These are phyloP conservation scores for Mesembryanthemum crystallinum DNA, from an alignment of 148 eudicot genomes.

Conservation along the genomic window DNA sequence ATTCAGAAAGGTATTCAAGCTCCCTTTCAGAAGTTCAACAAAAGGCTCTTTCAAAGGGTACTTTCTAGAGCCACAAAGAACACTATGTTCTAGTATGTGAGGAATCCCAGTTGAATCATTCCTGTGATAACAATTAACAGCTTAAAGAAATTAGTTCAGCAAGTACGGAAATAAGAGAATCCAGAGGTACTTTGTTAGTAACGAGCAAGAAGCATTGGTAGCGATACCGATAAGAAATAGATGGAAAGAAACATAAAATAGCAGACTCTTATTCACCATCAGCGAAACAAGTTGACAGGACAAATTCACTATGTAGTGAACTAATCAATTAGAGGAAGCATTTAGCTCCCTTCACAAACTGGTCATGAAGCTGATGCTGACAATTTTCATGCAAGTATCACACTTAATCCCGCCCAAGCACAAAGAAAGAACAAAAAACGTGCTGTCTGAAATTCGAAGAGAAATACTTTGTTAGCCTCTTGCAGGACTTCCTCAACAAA, in stretches of 20 bases:
- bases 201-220: not conserved
- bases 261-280: not conserved
- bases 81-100: conserved; percentile 97
- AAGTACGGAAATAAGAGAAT: not conserved
- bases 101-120: conserved; percentile 97
- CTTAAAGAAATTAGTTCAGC: not conserved
- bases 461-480: not conserved
- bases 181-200: not conserved
- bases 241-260: not conserved
- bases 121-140: conserved; percentile 39
- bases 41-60: conserved; percentile 97
- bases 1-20: conserved; percentile 88
- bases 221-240: not conserved
- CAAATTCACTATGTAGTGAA: not conserved
- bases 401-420: not conserved
- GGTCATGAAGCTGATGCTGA: not conserved
- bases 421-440: not conserved
- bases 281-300: not conserved
- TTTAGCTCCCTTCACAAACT: not conserved
- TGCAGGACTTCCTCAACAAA: not conserved
- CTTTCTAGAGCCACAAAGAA: conserved; percentile 95
- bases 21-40: conserved; percentile 94
- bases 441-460: no score
- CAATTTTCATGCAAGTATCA: not conserved
- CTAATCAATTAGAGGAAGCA: not conserved